Conservation (phyloP, 2,329 filamentous ascomycete genomes). For the Trichoderma brevicompactum region DNA sequence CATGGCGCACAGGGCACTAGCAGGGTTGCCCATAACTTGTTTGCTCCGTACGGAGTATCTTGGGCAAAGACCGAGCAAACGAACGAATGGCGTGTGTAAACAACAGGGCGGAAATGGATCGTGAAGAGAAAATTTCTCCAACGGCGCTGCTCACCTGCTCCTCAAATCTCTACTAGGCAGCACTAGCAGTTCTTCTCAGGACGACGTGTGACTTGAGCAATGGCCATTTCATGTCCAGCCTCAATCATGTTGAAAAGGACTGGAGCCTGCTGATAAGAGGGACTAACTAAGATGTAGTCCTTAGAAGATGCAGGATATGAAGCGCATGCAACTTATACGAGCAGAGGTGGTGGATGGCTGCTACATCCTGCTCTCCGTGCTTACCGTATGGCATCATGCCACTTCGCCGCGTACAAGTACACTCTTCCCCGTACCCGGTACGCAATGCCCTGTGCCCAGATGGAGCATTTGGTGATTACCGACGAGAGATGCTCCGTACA, state of each 20-base stretch:
- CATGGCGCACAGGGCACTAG: conserved; percentile 21
- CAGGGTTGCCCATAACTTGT: conserved; percentile 18
- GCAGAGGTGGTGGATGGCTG: neutral
- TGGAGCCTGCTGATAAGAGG: too few species aligned
- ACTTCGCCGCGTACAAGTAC: neutral
- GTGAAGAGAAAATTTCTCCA: neutral
- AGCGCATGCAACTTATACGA: neutral
- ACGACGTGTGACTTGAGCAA: too few species aligned
- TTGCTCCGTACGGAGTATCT: neutral
- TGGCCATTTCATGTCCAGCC: too few species aligned
- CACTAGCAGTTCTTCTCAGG: too few species aligned
- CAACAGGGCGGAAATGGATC: neutral
- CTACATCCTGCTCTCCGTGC: neutral
- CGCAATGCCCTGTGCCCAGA: too few species aligned
- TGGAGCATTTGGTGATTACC: neutral
- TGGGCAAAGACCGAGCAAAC: neutral
- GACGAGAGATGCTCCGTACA: conserved; percentile 9
- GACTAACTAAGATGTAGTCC: too few species aligned
- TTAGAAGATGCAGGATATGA: too few species aligned
- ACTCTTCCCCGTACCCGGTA: neutral
- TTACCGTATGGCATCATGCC: neutral
- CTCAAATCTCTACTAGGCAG: too few species aligned
- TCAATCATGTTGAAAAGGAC: too few species aligned
- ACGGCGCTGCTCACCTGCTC: neutral
- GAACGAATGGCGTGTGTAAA: neutral